phyloP scores from a whole-genome alignment of 1,139 yeast species.

The Yamadazyma diddensiae region DNA sequence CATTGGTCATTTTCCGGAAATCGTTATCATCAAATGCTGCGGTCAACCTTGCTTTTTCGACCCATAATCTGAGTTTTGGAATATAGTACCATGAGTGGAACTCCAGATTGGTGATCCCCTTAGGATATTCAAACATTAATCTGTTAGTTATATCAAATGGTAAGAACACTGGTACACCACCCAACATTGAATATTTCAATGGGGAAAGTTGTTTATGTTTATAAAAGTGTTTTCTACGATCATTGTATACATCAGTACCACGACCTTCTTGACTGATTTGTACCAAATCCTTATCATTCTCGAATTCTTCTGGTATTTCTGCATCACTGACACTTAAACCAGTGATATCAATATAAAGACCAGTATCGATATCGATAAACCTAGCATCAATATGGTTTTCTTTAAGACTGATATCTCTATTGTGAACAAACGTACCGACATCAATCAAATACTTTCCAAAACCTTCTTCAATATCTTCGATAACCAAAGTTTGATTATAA shows the following conservation, averaged over 20 bases:
- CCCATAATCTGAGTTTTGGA: constrained; percentile 28
- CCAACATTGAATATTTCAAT: constrained; percentile 25
- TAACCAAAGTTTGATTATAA: constrained; percentile 32
- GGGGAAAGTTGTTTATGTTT: constrained; percentile 36
- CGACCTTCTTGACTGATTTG: constrained; percentile 11
- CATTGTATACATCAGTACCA: constrained; percentile 25
- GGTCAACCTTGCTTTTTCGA: constrained; percentile 17
- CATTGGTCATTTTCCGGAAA: constrained; percentile 10
- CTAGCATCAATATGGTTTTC: constrained; percentile 33
- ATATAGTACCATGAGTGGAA: constrained; percentile 28
- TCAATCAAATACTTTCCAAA: constrained; percentile 28
- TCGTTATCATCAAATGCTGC: constrained; percentile 22
- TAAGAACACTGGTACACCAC: constrained; percentile 27
- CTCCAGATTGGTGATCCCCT: constrained; percentile 21
- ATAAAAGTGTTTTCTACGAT: constrained; percentile 34
- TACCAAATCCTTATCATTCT: constrained; percentile 12
- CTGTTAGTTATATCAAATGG: constrained; percentile 24
- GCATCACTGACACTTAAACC: constrained; percentile 21
- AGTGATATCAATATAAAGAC: constrained; percentile 33
- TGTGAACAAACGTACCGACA: constrained; percentile 27
- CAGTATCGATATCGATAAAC: constrained; percentile 32
- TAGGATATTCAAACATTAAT: constrained; percentile 24
- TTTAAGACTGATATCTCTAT: constrained; percentile 27
- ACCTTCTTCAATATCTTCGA: constrained; percentile 29
- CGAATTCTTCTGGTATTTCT: constrained; percentile 14